Percentiles rank a stretch among this genome's conserved stretches.
Conservation (phyloP, 371 early-diverging fungal genomes). For the Syncephalastrum sp. region DNA sequence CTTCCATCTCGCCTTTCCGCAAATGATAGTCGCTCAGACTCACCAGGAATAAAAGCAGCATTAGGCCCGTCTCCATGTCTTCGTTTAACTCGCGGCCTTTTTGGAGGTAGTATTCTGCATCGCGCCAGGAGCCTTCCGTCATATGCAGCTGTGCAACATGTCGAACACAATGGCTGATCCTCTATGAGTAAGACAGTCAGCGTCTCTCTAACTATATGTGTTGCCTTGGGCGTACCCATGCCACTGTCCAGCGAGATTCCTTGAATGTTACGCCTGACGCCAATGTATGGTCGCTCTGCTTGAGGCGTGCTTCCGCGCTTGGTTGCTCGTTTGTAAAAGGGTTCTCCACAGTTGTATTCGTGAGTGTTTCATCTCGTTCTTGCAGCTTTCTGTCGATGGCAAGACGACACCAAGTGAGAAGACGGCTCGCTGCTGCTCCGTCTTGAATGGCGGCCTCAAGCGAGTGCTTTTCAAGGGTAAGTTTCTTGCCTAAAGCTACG, state of each 20-base stretch:
- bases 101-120: slow-evolving; percentile 67
- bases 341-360: slow-evolving; percentile 4
- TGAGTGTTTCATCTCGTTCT: slow-evolving; percentile 1
- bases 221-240: slow-evolving; percentile 20
- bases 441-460: slow-evolving; percentile 21
- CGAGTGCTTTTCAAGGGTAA: not conserved
- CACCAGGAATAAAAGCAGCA: slow-evolving; percentile 43
- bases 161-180: slow-evolving; percentile 46
- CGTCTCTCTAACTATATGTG: not conserved
- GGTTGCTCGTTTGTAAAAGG: slow-evolving; percentile 10
- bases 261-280: slow-evolving; percentile 17
- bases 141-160: slow-evolving; percentile 57
- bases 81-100: slow-evolving; percentile 59
- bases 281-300: not conserved
- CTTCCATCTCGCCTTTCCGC: slow-evolving; percentile 43
- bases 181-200: slow-evolving; percentile 11
- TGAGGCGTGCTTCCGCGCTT: slow-evolving; percentile 2
- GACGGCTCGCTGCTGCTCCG: slow-evolving; percentile 8
- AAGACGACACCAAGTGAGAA: slow-evolving; percentile 6
- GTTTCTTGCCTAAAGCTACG: not conserved
- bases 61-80: slow-evolving; percentile 45
- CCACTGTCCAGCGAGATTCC: slow-evolving; percentile 44
- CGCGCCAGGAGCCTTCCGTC: slow-evolving; percentile 63
- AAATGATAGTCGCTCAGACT: slow-evolving; percentile 55
- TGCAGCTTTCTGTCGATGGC: slow-evolving; percentile 1